Base-by-base conservation (phyloP, 2,329 filamentous ascomycete genomes). In the Fusarium bulbicola region DNA sequence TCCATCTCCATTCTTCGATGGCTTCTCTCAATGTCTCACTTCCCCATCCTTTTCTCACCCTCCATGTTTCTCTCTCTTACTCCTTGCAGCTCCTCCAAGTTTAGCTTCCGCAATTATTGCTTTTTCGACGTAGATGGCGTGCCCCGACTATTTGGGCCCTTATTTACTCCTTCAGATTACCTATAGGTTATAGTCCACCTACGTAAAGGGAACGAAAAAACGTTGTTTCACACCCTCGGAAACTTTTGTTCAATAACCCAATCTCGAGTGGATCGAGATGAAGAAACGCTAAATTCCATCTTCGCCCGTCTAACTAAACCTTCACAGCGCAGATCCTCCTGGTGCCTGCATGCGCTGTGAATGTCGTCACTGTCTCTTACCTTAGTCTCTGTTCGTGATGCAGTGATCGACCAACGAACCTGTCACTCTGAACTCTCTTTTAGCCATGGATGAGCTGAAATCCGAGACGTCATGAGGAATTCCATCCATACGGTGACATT, bases 11-110 rank as follows among this genome's bases (percentile, higher is more conserved):
- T 67, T 68, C 65, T 68, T 71, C 50, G 39, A 54, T 60, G 56
- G 34, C 57, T 67, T 65, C 66, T 70, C 52, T 45, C 42, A 68
- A 71, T 72, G 68, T 72, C 68, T 72, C 68, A 72, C 68, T 68
- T 56, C 68, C 57, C 68, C 68, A 59, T 56, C 56, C 37, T 70
- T 57, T 59, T 59, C 34, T 45, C 39, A 42, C 34, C 68, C 36
- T 40, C 39, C 46, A 63, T 71, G 66, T 67, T 59, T 68, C 59
- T 68, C 67, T 52, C 40, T 54, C 57, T 66, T 61, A 39, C 59
- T 70, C 67, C 57, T 63, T 71, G 43, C 67, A 58, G 62, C 37
- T 63, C 28, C 30, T 45, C 59, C 47, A 65, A 49, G 30, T 47
- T 63, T 70, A 70, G 39, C 62, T 67, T 59, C 70, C 72, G 66